phyloP scores from a whole-genome alignment of 768 basidiomycete species.

The Suillus bovinus region DNA sequence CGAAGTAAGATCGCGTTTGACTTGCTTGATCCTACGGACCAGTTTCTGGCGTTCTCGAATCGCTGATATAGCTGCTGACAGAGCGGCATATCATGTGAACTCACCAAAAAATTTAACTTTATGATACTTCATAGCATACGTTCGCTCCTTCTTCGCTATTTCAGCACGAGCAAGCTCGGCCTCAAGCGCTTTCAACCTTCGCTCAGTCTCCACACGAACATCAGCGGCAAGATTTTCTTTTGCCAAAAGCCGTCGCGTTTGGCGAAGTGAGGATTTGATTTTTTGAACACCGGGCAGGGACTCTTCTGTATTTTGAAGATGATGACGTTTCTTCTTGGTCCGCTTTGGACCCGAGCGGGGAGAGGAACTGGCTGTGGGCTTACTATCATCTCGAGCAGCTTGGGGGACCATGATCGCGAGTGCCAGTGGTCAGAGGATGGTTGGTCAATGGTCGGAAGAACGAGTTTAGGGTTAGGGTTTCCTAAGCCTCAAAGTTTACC shows the following conservation, averaged over 20 bases:
- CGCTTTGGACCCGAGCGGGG: neutral
- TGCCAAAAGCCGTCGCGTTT: conserved; percentile 78
- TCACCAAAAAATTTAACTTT: conserved; percentile 93
- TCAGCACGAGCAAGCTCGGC: conserved; percentile 69
- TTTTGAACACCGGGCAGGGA: conserved; percentile 73
- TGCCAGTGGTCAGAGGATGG: neutral
- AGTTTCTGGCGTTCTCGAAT: conserved; percentile 93
- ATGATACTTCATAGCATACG: conserved; percentile 79
- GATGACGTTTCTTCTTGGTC: conserved; percentile 15
- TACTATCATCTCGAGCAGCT: neutral
- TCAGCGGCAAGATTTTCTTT: conserved; percentile 89
- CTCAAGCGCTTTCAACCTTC: conserved; percentile 74
- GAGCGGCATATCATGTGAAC: conserved; percentile 15
- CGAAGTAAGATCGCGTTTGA: conserved; percentile 52
- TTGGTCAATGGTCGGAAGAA: conserved; percentile 4
- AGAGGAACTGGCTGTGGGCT: neutral
- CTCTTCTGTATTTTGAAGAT: conserved; percentile 18
- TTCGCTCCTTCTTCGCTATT: conserved; percentile 63
- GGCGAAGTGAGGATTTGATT: conserved; percentile 81
- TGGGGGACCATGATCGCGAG: neutral
- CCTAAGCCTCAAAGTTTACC: no score
- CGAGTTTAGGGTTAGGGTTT: conserved; percentile 19
- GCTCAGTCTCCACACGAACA: conserved; percentile 78
- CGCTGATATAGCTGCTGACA: conserved; percentile 1
- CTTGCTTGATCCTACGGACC: conserved; percentile 69